Evolutionary conservation across 1,284 basidiomycete genomes (phyloP).

Genomic region (Leccinum olivaceoglutinosum): DNA sequence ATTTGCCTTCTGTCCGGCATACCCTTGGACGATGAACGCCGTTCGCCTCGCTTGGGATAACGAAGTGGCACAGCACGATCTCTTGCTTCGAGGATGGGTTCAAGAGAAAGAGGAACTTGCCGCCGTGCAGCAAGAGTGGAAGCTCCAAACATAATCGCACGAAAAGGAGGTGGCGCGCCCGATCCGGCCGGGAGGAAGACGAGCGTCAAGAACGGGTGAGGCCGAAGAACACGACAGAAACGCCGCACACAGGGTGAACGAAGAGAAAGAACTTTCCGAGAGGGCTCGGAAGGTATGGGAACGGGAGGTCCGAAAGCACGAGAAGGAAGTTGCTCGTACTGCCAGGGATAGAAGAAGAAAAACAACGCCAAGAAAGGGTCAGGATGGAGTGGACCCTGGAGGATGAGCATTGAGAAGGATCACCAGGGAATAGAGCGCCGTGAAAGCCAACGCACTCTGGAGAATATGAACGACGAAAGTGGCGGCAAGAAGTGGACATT

Average conservation of each 20-base stretch:
- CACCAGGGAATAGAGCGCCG: slow-evolving; percentile 4
- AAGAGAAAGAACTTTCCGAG: slow-evolving; percentile 9
- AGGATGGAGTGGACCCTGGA: slow-evolving; percentile 10
- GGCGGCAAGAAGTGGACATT: background rate
- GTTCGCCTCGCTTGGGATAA: background rate
- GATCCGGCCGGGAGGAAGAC: slow-evolving; percentile 7
- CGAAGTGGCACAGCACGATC: background rate
- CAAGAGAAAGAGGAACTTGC: slow-evolving; percentile 1
- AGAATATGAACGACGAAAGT: slow-evolving; percentile 2
- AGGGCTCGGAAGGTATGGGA: background rate
- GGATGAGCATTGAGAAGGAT: background rate
- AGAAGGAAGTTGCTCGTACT: background rate
- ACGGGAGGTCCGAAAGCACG: slow-evolving; percentile 1
- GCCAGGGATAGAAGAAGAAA: slow-evolving; percentile 3
- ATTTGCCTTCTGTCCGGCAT: background rate
- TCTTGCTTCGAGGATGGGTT: background rate
- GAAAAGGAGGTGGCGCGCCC: slow-evolving; percentile 12
- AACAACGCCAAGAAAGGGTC: slow-evolving; percentile 6
- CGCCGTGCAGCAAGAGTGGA: slow-evolving; percentile 7
- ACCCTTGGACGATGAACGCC: background rate
- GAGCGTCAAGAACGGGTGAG: slow-evolving; percentile 12
- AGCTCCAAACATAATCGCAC: slow-evolving; percentile 12
- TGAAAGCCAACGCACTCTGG: slow-evolving; percentile 6
- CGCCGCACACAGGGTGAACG: slow-evolving; percentile 1
- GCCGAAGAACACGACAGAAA: slow-evolving; percentile 3